Evolutionary conservation across 208 protist species (phyloP), one percentile per base, ranked within the genome.

Genomic region (Sergeia podlipaevii): DNA sequence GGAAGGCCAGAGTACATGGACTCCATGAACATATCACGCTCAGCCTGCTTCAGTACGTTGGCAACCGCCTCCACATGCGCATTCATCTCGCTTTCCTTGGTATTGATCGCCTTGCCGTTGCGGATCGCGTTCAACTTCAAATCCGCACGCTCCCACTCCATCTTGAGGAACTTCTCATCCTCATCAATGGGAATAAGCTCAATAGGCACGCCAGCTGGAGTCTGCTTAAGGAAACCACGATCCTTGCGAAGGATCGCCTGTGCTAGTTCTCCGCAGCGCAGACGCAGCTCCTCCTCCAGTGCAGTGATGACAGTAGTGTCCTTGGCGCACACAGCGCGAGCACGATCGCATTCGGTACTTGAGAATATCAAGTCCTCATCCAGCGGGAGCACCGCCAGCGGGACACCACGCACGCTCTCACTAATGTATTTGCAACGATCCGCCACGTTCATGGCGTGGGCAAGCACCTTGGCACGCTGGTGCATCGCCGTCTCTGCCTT

Each of bases 11-110:
- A 70, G 17, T 70, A 72, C 39, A 69, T 30, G 0, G 41, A 4
- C 41, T 87, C 69, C 8, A 91, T 64, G 65, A 86, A 88, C 32
- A 55, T 48, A 0, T 70, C 48, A 23, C 84, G 75, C 24, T 73
- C 77, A 18, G 74, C 67, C 41, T 77, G 70, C 28, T 88, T 42
- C 27, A 66, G 77, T 4, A 62, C 62, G 24, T 27, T 30, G 0
- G 84, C 79, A n/a, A 91, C 60, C 4, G 34, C 63, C n/a, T 68
- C 61, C 3, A 70, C 64, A 0, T 77, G 68, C 33, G 74, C 58
- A 45, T 76, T 72, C 37, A 88, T 49, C 33, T 67, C 46, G 39
- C 70, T 51, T 26, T 55, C 70, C 60, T 80, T 45, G 33, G 85
- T 42, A 18, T 68, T 66, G 17, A 78, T 53, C 17, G 34, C 37